Percentiles rank a stretch among this genome's conserved stretches.
Conservation (phyloP, 129 eudicot species). For the Tagetes patula region DNA sequence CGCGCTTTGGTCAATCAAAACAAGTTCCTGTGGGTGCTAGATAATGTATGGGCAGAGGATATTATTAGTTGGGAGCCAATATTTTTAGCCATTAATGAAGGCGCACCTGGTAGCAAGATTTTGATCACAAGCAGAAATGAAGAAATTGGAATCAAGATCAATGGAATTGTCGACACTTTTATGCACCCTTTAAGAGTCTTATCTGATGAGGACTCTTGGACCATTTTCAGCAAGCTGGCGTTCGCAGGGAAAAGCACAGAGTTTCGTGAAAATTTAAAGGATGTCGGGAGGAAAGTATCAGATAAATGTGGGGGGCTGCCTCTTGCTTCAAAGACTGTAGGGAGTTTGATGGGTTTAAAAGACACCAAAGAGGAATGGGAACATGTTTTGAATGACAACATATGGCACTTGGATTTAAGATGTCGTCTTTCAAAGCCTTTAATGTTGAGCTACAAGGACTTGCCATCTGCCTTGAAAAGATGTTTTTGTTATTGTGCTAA, state of each 20-base stretch:
- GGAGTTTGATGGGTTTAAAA: constrained; percentile 13
- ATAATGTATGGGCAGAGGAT: constrained; percentile 9
- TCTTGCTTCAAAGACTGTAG: constrained; percentile 12
- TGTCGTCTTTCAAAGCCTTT: background rate
- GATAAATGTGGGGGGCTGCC: constrained; percentile 21
- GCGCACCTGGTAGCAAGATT: constrained; percentile 22
- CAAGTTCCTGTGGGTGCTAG: constrained; percentile 16
- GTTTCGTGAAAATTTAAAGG: background rate
- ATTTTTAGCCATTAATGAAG: background rate
- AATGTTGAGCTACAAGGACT: constrained; percentile 13
- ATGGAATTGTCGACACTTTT: background rate
- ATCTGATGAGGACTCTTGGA: constrained; percentile 8
- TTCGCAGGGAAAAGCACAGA: constrained; percentile 6
- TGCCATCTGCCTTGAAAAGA: constrained; percentile 11
- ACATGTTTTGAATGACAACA: constrained; percentile 12
- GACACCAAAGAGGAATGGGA: constrained; percentile 20
- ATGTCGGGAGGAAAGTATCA: background rate
- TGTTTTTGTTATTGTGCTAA: constrained; percentile 24
- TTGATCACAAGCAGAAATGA: constrained; percentile 15
- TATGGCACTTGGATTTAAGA: background rate
- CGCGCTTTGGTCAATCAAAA: background rate
- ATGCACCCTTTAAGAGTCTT: background rate
- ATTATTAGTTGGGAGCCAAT: background rate
- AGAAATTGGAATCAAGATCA: constrained; percentile 9
- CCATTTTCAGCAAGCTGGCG: background rate